Base-by-base conservation (phyloP, 768 basidiomycete genomes). In the Sarcodon aspratus region DNA sequence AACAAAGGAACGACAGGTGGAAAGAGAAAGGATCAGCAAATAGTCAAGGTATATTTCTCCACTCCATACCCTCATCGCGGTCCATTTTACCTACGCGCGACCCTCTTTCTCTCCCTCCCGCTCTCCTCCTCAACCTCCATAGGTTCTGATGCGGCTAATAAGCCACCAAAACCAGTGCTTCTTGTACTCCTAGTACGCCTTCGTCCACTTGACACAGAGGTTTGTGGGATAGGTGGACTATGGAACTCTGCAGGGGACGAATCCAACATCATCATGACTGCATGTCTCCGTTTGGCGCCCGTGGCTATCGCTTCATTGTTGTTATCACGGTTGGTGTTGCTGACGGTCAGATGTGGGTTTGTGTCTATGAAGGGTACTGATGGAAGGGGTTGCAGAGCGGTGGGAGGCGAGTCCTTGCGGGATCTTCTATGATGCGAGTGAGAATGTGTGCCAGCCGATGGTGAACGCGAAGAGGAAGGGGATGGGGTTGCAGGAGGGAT, bases 81-180 rank as follows among this genome's bases (percentile, higher is more conserved):
- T 5, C 21, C 5, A 3, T 5, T 27, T 69, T 60, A 87, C 53
- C 85, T 70, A 57, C 85, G 70, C 9, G 83, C 72, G 33, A 84
- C 73, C 44, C 86, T 74, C 59, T 89, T 89, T 58, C 86, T 69
- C 58, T 88, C 85, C 48, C 85, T 72, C 12, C 73, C 73, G 11
- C 85, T 84, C 47, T 88, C 86, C 55, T 89, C 86, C 13, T 87
- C 69, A 37, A 88, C 84, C 77, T 87, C 86, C 52, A 64, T 64
- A 33, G 59, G 60, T 12, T 73, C 75, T 45, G 77, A 63, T 69
- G 43, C 57, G 57, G 53, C 64, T 68, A 27, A 27, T 5, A 27
- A 3, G 21, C 21, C 21, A 27, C 21, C 56, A 17, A 64, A 50
- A 21, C 37, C 46, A 0, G 57, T 46, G 21, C 65, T 62, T 31